A percentile compares a stretch with the other conserved stretches of the same genome.
These are phyloP conservation scores for Penicillium sp. DNA, from an alignment of 2,329 filamentous ascomycete species.

Conservation along the genomic window DNA sequence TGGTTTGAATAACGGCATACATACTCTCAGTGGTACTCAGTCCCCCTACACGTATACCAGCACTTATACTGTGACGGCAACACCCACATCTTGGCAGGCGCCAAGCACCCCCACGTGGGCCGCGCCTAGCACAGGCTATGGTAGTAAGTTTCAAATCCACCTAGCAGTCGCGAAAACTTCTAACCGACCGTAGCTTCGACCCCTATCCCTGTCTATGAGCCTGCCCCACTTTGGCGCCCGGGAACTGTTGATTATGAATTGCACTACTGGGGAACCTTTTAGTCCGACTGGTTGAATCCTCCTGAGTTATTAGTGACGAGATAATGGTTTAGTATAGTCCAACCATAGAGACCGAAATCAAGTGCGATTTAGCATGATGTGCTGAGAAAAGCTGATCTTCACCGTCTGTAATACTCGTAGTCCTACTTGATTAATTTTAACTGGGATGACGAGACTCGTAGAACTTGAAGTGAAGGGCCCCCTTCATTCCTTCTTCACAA, in stretches of 20 bases:
- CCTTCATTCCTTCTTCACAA: no score
- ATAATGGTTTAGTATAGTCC: background rate
- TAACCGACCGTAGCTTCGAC: constrained; percentile 24
- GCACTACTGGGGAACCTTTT: constrained; percentile 37
- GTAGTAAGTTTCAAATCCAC: constrained; percentile 23
- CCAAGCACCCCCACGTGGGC: constrained; percentile 39
- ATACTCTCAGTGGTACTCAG: background rate
- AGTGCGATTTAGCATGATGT: background rate
- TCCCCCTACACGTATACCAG: constrained; percentile 32
- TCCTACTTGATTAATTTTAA: no score
- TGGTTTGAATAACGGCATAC: constrained; percentile 13
- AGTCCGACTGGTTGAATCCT: background rate
- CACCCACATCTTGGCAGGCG: constrained; percentile 33
- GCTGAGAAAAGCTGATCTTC: no score
- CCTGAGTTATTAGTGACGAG: background rate
- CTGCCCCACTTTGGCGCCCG: constrained; percentile 39
- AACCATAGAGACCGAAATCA: background rate
- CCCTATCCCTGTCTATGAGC: constrained; percentile 39
- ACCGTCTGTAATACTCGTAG: background rate
- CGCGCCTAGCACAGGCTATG: constrained; percentile 37
- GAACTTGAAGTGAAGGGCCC: no score
- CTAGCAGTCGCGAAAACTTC: no score
- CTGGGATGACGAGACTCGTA: no score
- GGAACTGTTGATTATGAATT: constrained; percentile 35
- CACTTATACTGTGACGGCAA: constrained; percentile 35